These are phyloP conservation scores for Aspergillus baeticus DNA, from an alignment of 495 filamentous ascomycete genomes.

Conservation along the genomic window DNA sequence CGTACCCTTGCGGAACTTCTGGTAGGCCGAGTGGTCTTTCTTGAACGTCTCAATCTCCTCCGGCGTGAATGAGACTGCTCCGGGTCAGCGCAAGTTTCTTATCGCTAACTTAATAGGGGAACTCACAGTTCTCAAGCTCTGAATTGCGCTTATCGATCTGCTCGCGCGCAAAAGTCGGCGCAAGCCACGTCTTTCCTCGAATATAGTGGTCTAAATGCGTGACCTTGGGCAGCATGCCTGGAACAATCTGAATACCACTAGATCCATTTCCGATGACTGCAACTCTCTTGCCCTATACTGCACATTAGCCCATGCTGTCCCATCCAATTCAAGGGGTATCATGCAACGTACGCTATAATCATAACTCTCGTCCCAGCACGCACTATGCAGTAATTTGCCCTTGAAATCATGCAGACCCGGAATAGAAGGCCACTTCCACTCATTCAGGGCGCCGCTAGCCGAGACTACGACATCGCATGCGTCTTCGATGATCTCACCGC, in stretches of 20 bases:
- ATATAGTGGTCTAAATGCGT: slow-evolving; percentile 46
- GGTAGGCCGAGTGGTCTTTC: slow-evolving; percentile 35
- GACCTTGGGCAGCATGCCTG: slow-evolving; percentile 55
- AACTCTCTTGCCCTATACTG: slow-evolving; percentile 43
- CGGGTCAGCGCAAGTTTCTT: not conserved
- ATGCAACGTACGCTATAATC: slow-evolving; percentile 27
- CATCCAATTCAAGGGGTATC: too few species aligned
- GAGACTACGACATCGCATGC: slow-evolving; percentile 56
- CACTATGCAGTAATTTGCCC: slow-evolving; percentile 56
- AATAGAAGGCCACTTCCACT: slow-evolving; percentile 55
- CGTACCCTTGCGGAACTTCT: slow-evolving; percentile 44
- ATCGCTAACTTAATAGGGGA: not conserved
- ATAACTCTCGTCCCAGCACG: slow-evolving; percentile 46
- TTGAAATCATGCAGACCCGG: slow-evolving; percentile 52
- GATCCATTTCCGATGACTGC: slow-evolving; percentile 55
- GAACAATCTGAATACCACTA: slow-evolving; percentile 58
- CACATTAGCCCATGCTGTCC: slow-evolving; percentile 21
- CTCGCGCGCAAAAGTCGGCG: slow-evolving; percentile 36
- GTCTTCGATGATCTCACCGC: slow-evolving; percentile 37
- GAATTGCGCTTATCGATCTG: slow-evolving; percentile 30
- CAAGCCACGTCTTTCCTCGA: slow-evolving; percentile 42
- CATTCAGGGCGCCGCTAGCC: slow-evolving; percentile 55
- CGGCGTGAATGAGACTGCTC: slow-evolving; percentile 33
- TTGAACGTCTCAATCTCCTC: slow-evolving; percentile 49
- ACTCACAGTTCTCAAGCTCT: slow-evolving; percentile 36